Evolutionary conservation across 2,329 filamentous ascomycete genomes (phyloP).

Genomic region (Ambrosiella xylebori): DNA sequence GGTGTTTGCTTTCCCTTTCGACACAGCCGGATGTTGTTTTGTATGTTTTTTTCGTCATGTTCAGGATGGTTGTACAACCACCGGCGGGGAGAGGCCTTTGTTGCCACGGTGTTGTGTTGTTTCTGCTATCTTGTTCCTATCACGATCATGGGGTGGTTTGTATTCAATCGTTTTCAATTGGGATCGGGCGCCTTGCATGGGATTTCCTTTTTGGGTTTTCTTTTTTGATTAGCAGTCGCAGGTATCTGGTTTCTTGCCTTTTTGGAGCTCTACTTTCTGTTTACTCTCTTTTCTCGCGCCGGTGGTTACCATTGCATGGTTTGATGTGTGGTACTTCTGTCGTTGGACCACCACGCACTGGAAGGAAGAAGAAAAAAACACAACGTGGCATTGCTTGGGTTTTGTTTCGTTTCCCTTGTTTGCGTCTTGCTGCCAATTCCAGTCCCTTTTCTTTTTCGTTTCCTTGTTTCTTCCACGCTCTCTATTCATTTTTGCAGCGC

Average conservation of each 20-base stretch:
- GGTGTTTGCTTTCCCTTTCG: constrained; percentile 1
- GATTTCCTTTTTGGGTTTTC: constrained; percentile 8
- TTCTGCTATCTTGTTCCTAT: constrained; percentile 9
- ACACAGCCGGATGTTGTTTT: constrained; percentile 5
- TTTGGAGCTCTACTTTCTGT: constrained; percentile 1
- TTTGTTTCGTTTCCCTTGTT: constrained; percentile 1
- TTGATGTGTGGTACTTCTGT: neutral
- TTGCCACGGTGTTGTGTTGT: constrained; percentile 13
- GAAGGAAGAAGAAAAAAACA: too few relatives aligned
- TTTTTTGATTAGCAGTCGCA: constrained; percentile 9
- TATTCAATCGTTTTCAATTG: constrained; percentile 9
- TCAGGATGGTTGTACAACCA: constrained; percentile 13
- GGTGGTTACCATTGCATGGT: neutral
- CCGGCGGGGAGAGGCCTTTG: constrained; percentile 3
- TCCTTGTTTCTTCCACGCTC: neutral
- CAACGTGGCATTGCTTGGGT: neutral
- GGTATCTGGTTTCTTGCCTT: constrained; percentile 6
- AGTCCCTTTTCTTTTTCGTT: neutral
- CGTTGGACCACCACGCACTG: neutral
- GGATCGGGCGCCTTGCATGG: constrained; percentile 8
- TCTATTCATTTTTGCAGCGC: neutral
- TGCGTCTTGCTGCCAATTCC: neutral
- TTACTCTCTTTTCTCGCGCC: constrained; percentile 2
- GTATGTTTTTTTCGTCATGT: constrained; percentile 11
- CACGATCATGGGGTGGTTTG: constrained; percentile 6